A percentile compares a stretch with the other conserved stretches of the same genome.
These are phyloP conservation scores for Fraxinus americana DNA, from an alignment of 257 asterid genomes.

Conservation along the genomic window DNA sequence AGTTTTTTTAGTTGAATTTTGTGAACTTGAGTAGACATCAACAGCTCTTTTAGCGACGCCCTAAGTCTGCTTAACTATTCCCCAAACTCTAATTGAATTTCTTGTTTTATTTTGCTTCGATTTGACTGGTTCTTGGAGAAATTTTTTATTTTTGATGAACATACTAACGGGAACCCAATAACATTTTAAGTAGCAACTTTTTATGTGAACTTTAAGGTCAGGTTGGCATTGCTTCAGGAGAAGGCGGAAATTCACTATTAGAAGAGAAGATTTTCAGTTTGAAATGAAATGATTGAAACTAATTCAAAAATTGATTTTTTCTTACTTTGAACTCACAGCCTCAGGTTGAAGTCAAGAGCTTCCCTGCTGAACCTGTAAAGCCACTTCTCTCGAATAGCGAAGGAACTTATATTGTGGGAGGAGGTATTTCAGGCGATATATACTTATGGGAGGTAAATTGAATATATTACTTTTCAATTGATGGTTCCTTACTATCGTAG, in stretches of 20 bases:
- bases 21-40: not conserved
- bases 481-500: not conserved
- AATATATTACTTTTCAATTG: not conserved
- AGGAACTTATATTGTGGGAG: constrained; percentile 82
- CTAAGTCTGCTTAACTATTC: not conserved
- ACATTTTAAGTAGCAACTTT: not conserved
- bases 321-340: constrained; percentile 51
- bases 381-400: constrained; percentile 69
- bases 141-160: not conserved
- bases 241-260: not conserved
- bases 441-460: constrained; percentile 88
- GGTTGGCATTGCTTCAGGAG: not conserved
- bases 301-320: not conserved
- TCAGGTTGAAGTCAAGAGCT: constrained; percentile 82
- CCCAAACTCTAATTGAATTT: not conserved
- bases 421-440: constrained; percentile 78
- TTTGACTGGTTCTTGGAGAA: not conserved
- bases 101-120: not conserved
- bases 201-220: not conserved
- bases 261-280: not conserved
- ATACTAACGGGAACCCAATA: not conserved
- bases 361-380: constrained; percentile 69
- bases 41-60: not conserved
- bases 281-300: constrained; percentile 2
- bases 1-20: not conserved